Percentiles rank a stretch among this genome's conserved stretches.
Evolutionary conservation across 2,329 filamentous ascomycete species (phyloP).

Genomic region (Claviceps fusiformis): DNA sequence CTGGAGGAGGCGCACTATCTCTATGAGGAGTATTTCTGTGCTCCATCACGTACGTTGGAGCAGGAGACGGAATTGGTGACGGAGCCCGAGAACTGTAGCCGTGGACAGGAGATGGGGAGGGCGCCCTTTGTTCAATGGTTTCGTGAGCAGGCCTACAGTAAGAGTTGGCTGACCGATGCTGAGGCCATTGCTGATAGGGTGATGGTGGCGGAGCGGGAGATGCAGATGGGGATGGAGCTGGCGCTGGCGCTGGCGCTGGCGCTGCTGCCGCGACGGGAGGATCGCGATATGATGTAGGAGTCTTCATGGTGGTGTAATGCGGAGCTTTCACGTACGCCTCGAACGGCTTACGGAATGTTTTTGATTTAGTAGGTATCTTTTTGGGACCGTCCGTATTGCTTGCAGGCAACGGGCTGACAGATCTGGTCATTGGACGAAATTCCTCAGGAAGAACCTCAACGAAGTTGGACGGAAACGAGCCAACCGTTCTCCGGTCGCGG

Average conservation of each 20-base stretch:
- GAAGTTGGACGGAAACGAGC: slow-evolving; percentile 94
- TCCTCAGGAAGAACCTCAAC: slow-evolving; percentile 76
- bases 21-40: slow-evolving; percentile 18
- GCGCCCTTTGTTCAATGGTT: slow-evolving; percentile 6
- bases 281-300: slow-evolving; percentile 42
- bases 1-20: slow-evolving; percentile 61
- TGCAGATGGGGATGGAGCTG: slow-evolving; percentile 1
- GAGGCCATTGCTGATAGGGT: slow-evolving; percentile 4
- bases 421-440: slow-evolving; percentile 62
- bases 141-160: slow-evolving; percentile 12
- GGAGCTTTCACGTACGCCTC: slow-evolving; percentile 54
- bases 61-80: slow-evolving; percentile 12
- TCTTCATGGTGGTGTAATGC: slow-evolving; percentile 50
- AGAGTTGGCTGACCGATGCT: slow-evolving; percentile 15
- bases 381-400: slow-evolving; percentile 41
- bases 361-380: slow-evolving; percentile 44
- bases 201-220: slow-evolving; percentile 9
- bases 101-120: slow-evolving; percentile 13
- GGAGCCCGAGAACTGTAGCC: slow-evolving; percentile 20
- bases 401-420: slow-evolving; percentile 45
- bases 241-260: neutral
- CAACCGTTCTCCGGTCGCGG: slow-evolving; percentile 80
- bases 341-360: slow-evolving; percentile 52
- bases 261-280: slow-evolving; percentile 18
- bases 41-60: slow-evolving; percentile 12